These are phyloP conservation scores for Friedmanniomyces simplex DNA, from an alignment of 495 filamentous ascomycete species.

Conservation along the genomic window DNA sequence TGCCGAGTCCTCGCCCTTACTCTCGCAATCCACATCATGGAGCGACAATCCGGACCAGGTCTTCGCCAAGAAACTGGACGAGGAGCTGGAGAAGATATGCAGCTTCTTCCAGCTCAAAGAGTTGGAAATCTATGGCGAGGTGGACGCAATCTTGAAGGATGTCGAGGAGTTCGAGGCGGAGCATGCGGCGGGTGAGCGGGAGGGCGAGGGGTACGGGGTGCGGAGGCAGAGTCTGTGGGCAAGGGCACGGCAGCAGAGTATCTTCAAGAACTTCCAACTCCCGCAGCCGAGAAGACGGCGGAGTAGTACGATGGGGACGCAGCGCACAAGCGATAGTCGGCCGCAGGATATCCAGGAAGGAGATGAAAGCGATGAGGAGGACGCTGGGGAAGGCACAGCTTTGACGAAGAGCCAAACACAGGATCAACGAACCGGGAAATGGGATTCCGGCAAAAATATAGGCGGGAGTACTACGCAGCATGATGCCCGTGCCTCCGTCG, in stretches of 20 bases:
- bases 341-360: slow-evolving; percentile 27
- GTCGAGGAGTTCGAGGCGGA: slow-evolving; percentile 60
- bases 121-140: slow-evolving; percentile 68
- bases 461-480: not conserved
- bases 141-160: slow-evolving; percentile 65
- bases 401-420: slow-evolving; percentile 36
- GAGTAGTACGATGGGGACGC: slow-evolving; percentile 40
- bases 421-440: slow-evolving; percentile 20
- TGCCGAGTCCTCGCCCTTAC: slow-evolving; percentile 73
- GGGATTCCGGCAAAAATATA: not conserved
- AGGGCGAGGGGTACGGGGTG: slow-evolving; percentile 41
- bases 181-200: slow-evolving; percentile 47
- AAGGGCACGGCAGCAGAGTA: slow-evolving; percentile 36
- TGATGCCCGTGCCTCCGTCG: slow-evolving; percentile 5
- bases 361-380: slow-evolving; percentile 56
- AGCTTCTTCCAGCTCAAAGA: slow-evolving; percentile 86
- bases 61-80: slow-evolving; percentile 71
- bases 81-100: slow-evolving; percentile 85
- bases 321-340: slow-evolving; percentile 24
- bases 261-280: slow-evolving; percentile 38
- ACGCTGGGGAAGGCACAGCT: slow-evolving; percentile 50
- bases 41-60: slow-evolving; percentile 59
- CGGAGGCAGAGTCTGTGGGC: slow-evolving; percentile 35
- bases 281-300: slow-evolving; percentile 28
- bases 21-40: slow-evolving; percentile 39